Conservation (phyloP, 768 basidiomycete genomes). For the Pleurotus ostreatus region DNA sequence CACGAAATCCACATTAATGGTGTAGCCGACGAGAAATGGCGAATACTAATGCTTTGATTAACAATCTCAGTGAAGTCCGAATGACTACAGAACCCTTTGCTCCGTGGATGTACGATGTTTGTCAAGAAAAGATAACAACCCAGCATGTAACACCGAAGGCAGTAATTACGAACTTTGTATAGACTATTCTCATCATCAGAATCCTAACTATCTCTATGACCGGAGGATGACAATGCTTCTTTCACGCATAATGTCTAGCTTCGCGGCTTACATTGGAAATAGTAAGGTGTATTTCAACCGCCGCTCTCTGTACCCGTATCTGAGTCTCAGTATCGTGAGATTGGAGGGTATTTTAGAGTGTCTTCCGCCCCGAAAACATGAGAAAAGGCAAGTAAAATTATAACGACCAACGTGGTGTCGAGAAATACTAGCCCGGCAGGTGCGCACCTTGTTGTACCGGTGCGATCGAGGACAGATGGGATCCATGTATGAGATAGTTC, state of each 20-base stretch:
- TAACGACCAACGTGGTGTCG: neutral
- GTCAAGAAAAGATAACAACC: too few relatives aligned
- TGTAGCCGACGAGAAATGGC: too few relatives aligned
- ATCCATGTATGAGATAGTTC: too few relatives aligned
- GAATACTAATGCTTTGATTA: too few relatives aligned
- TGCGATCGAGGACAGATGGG: neutral
- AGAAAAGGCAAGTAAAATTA: neutral
- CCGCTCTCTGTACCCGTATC: neutral
- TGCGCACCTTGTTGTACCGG: neutral
- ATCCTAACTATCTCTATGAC: neutral
- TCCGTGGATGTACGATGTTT: too few relatives aligned
- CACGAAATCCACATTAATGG: too few relatives aligned
- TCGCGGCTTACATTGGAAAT: conserved; percentile 5
- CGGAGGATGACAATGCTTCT: neutral
- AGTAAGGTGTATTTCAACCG: neutral
- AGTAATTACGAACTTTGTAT: conserved; percentile 4
- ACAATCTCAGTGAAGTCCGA: too few relatives aligned
- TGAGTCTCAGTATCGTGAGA: neutral
- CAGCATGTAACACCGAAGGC: neutral
- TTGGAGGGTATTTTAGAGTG: neutral
- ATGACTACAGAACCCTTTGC: too few relatives aligned
- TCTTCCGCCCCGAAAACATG: neutral
- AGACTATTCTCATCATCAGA: neutral
- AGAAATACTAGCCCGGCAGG: neutral
- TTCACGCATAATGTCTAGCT: neutral